Percentiles rank a stretch among this genome's conserved stretches.
phyloP scores from a whole-genome alignment of 306 rosid species.

The Quercus gilva region DNA sequence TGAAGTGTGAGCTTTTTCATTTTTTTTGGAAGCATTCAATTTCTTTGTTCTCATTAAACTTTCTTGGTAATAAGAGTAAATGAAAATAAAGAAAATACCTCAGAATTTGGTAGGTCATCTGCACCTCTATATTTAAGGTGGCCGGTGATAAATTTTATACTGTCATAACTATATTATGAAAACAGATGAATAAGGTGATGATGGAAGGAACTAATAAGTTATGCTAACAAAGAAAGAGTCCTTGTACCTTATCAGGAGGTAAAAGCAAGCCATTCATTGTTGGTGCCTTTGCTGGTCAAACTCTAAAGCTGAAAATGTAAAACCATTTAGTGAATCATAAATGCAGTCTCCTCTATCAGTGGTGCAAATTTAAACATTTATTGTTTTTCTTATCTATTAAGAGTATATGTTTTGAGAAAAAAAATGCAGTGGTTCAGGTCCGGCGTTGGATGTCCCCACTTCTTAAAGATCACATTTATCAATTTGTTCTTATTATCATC shows the following conservation, averaged over 20 bases:
- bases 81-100: constrained; percentile 7
- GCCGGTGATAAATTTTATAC: constrained; percentile 9
- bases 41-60: neutral
- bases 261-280: neutral
- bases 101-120: constrained; percentile 7
- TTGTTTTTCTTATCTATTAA: no score
- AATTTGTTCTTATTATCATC: no score
- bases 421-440: no score
- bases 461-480: no score
- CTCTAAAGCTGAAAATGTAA: no score
- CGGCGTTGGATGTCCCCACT: no score
- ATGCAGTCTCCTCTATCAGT: no score
- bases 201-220: neutral
- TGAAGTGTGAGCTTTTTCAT: neutral
- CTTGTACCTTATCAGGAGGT: neutral
- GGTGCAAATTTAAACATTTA: no score
- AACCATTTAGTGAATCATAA: no score
- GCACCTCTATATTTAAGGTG: constrained; percentile 3
- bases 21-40: neutral
- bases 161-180: neutral
- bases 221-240: neutral
- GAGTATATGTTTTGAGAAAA: no score
- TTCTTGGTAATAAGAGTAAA: constrained; percentile 4
- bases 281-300: neutral
- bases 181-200: neutral